phyloP scores from a whole-genome alignment of 257 asterid species.

The Mitragyna speciosa region DNA sequence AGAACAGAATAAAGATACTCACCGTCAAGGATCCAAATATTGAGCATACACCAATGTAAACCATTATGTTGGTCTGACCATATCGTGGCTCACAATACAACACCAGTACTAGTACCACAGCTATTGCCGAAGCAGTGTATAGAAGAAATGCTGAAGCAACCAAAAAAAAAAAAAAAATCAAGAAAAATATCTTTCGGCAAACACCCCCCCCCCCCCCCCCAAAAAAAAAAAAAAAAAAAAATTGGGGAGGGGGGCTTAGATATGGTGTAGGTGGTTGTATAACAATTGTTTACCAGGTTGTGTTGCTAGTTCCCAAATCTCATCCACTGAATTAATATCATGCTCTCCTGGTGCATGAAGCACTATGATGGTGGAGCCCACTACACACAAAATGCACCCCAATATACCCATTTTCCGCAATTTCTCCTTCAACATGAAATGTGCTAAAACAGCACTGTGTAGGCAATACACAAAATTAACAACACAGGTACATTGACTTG shows the following conservation, averaged over 20 bases:
- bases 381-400: constrained; percentile 80
- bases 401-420: constrained; percentile 68
- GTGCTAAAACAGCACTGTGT: constrained; percentile 80
- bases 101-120: constrained; percentile 61
- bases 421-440: constrained; percentile 71
- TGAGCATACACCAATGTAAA: constrained; percentile 77
- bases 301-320: constrained; percentile 74
- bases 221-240: not conserved
- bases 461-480: constrained; percentile 10
- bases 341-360: constrained; percentile 96
- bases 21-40: constrained; percentile 79
- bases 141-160: constrained; percentile 61
- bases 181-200: not conserved
- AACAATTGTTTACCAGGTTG: constrained; percentile 57
- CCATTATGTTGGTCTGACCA: constrained; percentile 82
- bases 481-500: not conserved
- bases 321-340: constrained; percentile 76
- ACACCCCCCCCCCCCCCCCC: no score
- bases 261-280: not conserved
- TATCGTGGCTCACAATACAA: constrained; percentile 70
- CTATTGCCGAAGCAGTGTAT: constrained; percentile 64
- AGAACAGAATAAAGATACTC: constrained; percentile 29
- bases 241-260: constrained; percentile 17
- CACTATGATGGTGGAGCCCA: constrained; percentile 73
- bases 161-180: not conserved